Conservation (phyloP, 2,329 filamentous ascomycete genomes). For the Xylaria sp. region DNA sequence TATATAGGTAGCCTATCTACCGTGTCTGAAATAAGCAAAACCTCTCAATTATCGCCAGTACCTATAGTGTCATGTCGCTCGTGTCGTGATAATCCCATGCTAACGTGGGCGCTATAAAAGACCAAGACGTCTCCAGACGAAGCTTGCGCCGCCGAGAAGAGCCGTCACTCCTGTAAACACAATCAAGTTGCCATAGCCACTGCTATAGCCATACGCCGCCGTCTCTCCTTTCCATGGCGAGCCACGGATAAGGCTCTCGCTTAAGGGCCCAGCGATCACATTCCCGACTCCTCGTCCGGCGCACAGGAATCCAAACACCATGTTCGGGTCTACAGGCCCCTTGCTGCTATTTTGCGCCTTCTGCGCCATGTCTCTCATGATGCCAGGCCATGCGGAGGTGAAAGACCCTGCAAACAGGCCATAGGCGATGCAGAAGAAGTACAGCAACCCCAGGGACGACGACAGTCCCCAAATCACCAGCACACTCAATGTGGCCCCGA, state of each 20-base stretch:
- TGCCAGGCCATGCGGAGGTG: slow-evolving; percentile 70
- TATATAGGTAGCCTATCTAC: slow-evolving; percentile 1
- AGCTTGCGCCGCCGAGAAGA: slow-evolving; percentile 58
- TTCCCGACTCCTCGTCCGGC: slow-evolving; percentile 71
- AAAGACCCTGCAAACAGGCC: slow-evolving; percentile 74
- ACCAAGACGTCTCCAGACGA: slow-evolving; percentile 54
- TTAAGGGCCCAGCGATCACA: slow-evolving; percentile 66
- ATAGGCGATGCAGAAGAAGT: slow-evolving; percentile 70
- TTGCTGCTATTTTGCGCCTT: slow-evolving; percentile 39
- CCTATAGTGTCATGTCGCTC: not conserved
- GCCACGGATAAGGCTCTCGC: slow-evolving; percentile 61
- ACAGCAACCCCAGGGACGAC: slow-evolving; percentile 63
- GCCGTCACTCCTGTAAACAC: slow-evolving; percentile 68
- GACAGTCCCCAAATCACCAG: slow-evolving; percentile 73
- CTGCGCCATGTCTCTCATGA: slow-evolving; percentile 59
- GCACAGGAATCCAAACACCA: slow-evolving; percentile 68
- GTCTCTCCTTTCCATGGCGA: slow-evolving; percentile 57
- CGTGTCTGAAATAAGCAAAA: not conserved
- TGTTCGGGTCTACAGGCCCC: slow-evolving; percentile 57
- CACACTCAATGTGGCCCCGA: slow-evolving; percentile 65
- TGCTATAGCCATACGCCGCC: slow-evolving; percentile 58
- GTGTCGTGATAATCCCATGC: not conserved
- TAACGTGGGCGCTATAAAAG: slow-evolving; percentile 40
- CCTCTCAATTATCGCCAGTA: not conserved
- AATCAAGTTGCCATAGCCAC: slow-evolving; percentile 64